A percentile compares a stretch with the other conserved stretches of the same genome.
These are phyloP conservation scores for Rhododendron griersonianum DNA, from an alignment of 148 eudicot species.

Conservation along the genomic window DNA sequence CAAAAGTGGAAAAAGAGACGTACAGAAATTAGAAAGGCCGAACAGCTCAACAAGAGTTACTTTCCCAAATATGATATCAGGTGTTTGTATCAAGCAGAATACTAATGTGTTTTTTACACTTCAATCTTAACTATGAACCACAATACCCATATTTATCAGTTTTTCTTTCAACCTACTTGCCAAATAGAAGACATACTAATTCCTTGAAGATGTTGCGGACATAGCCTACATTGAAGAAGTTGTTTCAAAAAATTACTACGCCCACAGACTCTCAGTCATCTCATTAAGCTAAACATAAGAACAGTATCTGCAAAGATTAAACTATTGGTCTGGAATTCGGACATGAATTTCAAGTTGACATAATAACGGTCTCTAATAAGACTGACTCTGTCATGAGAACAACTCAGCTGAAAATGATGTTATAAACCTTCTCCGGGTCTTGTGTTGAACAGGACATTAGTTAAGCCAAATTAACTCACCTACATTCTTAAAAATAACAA, in stretches of 20 bases:
- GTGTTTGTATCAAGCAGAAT: background rate
- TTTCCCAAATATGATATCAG: background rate
- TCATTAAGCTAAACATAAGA: background rate
- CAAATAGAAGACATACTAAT: background rate
- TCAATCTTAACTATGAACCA: background rate
- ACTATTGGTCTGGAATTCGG: background rate
- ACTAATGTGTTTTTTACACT: background rate
- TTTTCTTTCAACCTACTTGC: background rate
- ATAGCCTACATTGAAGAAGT: background rate
- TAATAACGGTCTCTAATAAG: background rate
- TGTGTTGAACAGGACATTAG: background rate
- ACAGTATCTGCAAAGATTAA: background rate
- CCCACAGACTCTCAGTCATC: background rate
- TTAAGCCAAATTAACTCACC: background rate
- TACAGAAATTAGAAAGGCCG: background rate
- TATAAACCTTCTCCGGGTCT: background rate
- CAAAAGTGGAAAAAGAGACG: background rate
- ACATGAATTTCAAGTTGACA: background rate
- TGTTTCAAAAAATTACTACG: background rate
- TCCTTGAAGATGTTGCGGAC: background rate
- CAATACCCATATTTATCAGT: background rate
- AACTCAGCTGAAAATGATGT: background rate
- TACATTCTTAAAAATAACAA: background rate
- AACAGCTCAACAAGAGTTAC: background rate
- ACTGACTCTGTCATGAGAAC: too few species aligned